Base-by-base conservation (phyloP, 306 rosid genomes). In the Cucumis sativus region DNA sequence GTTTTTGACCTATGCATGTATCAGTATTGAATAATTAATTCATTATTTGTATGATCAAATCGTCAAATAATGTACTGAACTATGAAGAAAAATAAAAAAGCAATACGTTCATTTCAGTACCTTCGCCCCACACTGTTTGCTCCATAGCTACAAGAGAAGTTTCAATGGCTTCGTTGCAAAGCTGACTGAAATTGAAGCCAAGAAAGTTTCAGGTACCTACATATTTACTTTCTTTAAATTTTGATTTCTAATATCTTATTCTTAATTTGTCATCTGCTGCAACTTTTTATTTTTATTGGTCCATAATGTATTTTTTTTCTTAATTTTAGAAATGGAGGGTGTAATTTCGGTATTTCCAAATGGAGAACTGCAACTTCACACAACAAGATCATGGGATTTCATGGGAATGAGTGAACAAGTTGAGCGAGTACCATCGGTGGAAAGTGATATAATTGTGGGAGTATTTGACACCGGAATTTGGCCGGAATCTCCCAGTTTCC, bases 351-450 rank as follows among this genome's bases (percentile, higher is more conserved):
- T 87, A 10, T 84, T 88, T 57, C 85, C 80, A 10, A 80, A 20
- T 54, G 5, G 28, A 63, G 77, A 68, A 49, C 58, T 25, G 23
- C 52, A 79, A 21, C 87, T 83, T 9, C 88, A 74, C 0, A 88
- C 89, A 25, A 88, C 92, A 37, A 86, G 80, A 33, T 76, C 83
- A 11, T 82, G 83, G 86, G 86, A 83, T 20, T 83, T 77, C 71
- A 77, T 83, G 79, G 81, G 76, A 1, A 16, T 83, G 7, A 0
- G n/a, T 4, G 23, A 60, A 65, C 37, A 33, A 41, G 14, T 30
- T 1, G 16, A 3, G 1, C 54, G 79, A 61, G 71, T 35, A 7
- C 23, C 57, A 1, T 9, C 62, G 0, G 84, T 18, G 28, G 82
- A 80, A 45, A 80, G 77, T 28, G 74, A 84, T 10, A 11, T 30